Evolutionary conservation across 2,329 filamentous ascomycete species (phyloP), one percentile per base, ranked within the genome.

Genomic region (Rosellinia necatrix): DNA sequence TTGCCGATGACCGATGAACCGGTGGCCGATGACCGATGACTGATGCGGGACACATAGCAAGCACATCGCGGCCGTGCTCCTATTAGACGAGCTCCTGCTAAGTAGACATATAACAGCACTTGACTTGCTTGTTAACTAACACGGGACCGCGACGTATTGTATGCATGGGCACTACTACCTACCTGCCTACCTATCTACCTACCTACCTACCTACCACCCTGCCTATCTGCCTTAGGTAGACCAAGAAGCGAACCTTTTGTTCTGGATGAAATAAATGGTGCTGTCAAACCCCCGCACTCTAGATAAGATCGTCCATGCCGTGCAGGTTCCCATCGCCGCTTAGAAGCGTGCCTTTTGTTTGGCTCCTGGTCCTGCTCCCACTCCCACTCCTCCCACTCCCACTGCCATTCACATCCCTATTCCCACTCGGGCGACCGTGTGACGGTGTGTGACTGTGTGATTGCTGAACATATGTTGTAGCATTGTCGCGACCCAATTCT

Each of bases 281-380:
- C n/a, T n/a, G n/a, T n/a, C n/a, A n/a, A 62, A 61, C 38, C 60
- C 61, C 64, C 61, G 60, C 61, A 63, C 46, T 56, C 46, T 56
- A n/a, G 13, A 22, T 9, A 61, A 50, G 49, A 56, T 49, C 59
- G 32, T 60, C 64, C 37, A 57, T 53, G 53, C n/a, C 53, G 37
- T 54, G 53, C 50, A 48, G 49, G 21, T 15, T 53, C 40, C 24
- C 49, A 51, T 61, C 44, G 56, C 56, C 52, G 52, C 56, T 32
- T 53, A 17, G 49, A 60, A 49, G 47, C 50, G 24, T 38, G 46
- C 49, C 29, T 42, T 50, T 30, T 58, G 54, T 35, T 50, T 48
- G 43, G 46, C 40, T 24, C 37, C 30, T n/a, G n/a, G n/a, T n/a
- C n/a, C n/a, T n/a, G n/a, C n/a, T n/a, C n/a, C n/a, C n/a, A n/a